phyloP scores from a whole-genome alignment of 192 early-diverging fungal genomes.

The Rhizophagus sp. region DNA sequence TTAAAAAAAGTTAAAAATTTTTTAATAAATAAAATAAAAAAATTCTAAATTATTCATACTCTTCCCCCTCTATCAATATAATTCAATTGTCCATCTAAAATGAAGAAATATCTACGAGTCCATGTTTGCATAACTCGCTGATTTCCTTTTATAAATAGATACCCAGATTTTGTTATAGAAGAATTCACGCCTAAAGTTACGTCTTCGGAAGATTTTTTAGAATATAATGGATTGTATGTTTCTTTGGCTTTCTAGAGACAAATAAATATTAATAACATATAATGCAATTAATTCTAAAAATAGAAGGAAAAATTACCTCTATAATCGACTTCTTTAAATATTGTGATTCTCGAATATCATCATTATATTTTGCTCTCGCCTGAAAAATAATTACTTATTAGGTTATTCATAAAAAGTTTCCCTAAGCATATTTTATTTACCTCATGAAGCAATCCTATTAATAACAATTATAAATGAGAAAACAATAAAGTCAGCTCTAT shows the following conservation, averaged over 20 bases:
- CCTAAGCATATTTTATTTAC: conserved; percentile 23
- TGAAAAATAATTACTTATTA: background rate
- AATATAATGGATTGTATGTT: conserved; percentile 21
- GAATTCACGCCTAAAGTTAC: conserved; percentile 41
- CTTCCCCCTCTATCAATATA: conserved; percentile 45
- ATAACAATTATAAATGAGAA: background rate
- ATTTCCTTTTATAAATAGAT: conserved; percentile 76
- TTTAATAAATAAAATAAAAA: background rate
- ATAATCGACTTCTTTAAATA: conserved; percentile 10
- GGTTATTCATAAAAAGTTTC: too few species aligned
- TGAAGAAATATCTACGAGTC: conserved; percentile 77
- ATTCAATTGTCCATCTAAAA: conserved; percentile 59
- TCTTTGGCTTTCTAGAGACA: conserved; percentile 26
- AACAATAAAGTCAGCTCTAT: background rate
- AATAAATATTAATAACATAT: background rate
- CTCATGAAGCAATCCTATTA: conserved; percentile 46
- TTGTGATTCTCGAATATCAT: conserved; percentile 17
- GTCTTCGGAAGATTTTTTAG: conserved; percentile 35
- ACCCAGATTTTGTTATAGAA: conserved; percentile 68
- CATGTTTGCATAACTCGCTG: conserved; percentile 76
- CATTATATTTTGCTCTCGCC: conserved; percentile 21
- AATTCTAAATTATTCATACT: conserved; percentile 15
- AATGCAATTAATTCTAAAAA: background rate
- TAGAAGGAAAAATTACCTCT: conserved; percentile 9
- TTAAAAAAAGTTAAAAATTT: background rate